Evolutionary conservation across 2,329 filamentous ascomycete species (phyloP).

Genomic region (Raffaelea arxii): DNA sequence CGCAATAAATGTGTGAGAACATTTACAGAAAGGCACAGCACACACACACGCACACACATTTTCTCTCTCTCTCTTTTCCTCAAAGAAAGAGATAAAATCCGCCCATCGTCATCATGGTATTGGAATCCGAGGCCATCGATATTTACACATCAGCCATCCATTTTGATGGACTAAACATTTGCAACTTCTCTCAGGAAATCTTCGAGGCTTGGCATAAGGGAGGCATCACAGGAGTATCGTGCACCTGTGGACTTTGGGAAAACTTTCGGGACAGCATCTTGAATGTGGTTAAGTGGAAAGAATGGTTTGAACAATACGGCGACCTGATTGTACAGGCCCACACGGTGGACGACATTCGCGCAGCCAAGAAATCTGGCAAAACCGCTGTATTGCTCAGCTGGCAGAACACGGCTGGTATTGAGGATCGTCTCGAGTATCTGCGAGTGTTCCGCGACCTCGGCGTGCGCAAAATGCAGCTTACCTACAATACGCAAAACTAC

Average conservation of each 20-base stretch:
- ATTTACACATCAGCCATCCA: slow-evolving; percentile 27
- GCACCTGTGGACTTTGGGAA: slow-evolving; percentile 30
- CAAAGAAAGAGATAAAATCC: not conserved
- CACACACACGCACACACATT: too few relatives aligned
- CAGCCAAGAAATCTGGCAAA: slow-evolving; percentile 24
- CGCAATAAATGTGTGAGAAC: too few relatives aligned
- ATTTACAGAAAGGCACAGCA: too few relatives aligned
- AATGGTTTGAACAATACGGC: slow-evolving; percentile 30
- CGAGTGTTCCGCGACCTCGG: slow-evolving; percentile 29
- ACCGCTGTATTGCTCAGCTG: slow-evolving; percentile 28
- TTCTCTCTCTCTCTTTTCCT: too few relatives aligned
- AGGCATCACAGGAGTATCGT: slow-evolving; percentile 29
- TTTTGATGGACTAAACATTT: slow-evolving; percentile 31
- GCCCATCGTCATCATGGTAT: slow-evolving; percentile 20
- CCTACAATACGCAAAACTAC: slow-evolving; percentile 32
- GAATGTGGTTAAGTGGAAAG: slow-evolving; percentile 31
- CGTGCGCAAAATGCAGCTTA: slow-evolving; percentile 31
- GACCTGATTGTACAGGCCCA: slow-evolving; percentile 28
- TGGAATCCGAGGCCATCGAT: slow-evolving; percentile 23
- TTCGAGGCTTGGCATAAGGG: slow-evolving; percentile 28
- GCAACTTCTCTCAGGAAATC: slow-evolving; percentile 27
- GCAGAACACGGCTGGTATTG: slow-evolving; percentile 31
- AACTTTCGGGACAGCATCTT: slow-evolving; percentile 25
- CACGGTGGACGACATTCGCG: slow-evolving; percentile 24
- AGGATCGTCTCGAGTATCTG: slow-evolving; percentile 27